Evolutionary conservation across 345 rosid genomes (phyloP).

Genomic region (Salix caprea): DNA sequence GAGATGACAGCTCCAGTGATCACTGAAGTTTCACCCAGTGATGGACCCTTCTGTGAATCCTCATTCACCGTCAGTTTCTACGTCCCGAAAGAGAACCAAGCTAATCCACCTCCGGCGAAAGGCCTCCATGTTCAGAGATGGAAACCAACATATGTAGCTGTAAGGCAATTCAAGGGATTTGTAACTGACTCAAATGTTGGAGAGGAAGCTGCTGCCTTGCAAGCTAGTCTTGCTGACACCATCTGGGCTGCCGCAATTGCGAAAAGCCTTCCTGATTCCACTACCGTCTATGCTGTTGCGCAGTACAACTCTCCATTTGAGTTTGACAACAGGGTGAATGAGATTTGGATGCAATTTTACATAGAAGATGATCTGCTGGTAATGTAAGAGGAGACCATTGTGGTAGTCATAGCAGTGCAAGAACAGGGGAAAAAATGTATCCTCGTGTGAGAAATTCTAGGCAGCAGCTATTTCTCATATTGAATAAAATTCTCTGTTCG

Average conservation of each 20-base stretch:
- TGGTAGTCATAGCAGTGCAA: neutral
- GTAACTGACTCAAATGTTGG: conserved; percentile 51
- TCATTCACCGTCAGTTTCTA: conserved; percentile 74
- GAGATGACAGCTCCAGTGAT: conserved; percentile 93
- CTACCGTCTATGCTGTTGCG: conserved; percentile 58
- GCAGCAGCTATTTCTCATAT: no score
- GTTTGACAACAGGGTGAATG: conserved; percentile 60
- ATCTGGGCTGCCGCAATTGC: conserved; percentile 56
- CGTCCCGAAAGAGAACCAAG: conserved; percentile 70
- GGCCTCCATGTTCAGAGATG: conserved; percentile 69
- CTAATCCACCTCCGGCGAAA: conserved; percentile 66
- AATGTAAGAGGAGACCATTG: neutral
- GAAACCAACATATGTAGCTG: conserved; percentile 48
- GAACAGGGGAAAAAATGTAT: neutral
- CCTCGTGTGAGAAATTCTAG: no score
- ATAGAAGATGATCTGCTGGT: conserved; percentile 17
- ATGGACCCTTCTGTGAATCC: conserved; percentile 83
- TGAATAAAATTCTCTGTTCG: no score
- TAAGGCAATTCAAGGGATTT: conserved; percentile 75
- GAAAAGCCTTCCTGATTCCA: conserved; percentile 32
- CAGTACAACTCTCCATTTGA: conserved; percentile 93
- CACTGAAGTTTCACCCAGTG: conserved; percentile 66
- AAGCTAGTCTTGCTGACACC: conserved; percentile 56
- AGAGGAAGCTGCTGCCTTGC: conserved; percentile 69
- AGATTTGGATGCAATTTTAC: conserved; percentile 64